Evolutionary conservation across 2,329 filamentous ascomycete genomes (phyloP), one percentile per base, ranked within the genome.

Genomic region (Rutstroemia sp.): DNA sequence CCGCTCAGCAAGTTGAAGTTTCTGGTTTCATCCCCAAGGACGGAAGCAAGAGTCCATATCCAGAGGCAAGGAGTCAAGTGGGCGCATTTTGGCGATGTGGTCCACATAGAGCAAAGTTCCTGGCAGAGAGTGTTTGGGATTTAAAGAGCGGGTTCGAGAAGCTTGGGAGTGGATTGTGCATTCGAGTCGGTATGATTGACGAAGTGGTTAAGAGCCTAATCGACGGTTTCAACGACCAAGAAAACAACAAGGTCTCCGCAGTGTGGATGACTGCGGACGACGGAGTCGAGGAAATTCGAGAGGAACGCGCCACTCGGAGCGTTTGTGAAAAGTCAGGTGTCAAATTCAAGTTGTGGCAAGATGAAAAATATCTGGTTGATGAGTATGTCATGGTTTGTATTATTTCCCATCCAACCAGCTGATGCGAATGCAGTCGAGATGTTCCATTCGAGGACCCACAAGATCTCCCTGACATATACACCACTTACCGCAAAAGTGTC

Each of bases 321-420:
- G 66, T 81, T 0, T 84, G 86, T 55, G 70, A 77, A 21, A 68
- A 76, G 12, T 71, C 76, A 3, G 75, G 74, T 0, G 73, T 83
- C 4, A 76, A 82, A 1, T 88, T 89, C 68, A 80, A 80, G 67
- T 57, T 83, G 1, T 91, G 84, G 81, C 70, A 71, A 0, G 88
- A 92, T 63, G 88, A 91, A 69, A 92, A 92, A 68, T 92, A 88
- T 63, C 84, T 84, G 58, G 76, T 92, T 51, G 85, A 92, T 64
- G 87, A 92, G 88, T 92, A 73, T 71, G 86, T 79, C 14, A 7
- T 4, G 16, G 48, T 27, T 51, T 23, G 16, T 21, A 45, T 27
- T 42, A 21, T 48, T 49, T 19, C 49, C 17, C 16, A 10, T 10
- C 17, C 40, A 19, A 23, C 12, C 17, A 38, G 25, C 47, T 56